These are phyloP conservation scores for Metschnikowia santaceciliae DNA, from an alignment of 805 yeast species.

Conservation along the genomic window DNA sequence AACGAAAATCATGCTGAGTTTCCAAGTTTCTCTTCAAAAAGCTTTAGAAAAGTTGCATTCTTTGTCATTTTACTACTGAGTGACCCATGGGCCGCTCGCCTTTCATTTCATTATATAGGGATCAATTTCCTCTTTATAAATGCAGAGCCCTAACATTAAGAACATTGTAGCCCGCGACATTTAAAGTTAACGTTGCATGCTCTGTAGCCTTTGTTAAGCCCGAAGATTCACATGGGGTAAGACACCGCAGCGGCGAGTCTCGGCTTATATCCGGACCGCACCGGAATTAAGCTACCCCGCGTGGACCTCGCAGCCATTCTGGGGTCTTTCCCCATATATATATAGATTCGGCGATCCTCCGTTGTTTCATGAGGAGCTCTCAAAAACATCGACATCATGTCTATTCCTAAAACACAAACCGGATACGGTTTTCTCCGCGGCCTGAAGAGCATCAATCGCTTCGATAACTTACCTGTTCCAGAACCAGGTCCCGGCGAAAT, in stretches of 20 bases:
- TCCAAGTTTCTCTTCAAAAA: conserved; percentile 8
- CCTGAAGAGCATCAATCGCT: conserved; percentile 21
- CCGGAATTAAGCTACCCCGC: background rate
- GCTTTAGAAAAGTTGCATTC: conserved; percentile 4
- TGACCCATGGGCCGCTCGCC: background rate
- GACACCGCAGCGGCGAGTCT: background rate
- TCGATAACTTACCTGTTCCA: conserved; percentile 28
- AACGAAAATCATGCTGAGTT: conserved; percentile 9
- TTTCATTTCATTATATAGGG: conserved; percentile 9
- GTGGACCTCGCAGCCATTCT: background rate
- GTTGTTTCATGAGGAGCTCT: background rate
- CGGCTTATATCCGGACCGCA: background rate
- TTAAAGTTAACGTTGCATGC: no score
- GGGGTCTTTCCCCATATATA: background rate
- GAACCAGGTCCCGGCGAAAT: conserved; percentile 28
- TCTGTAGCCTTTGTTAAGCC: background rate
- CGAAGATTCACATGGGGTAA: background rate
- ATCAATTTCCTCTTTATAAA: background rate
- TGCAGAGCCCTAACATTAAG: conserved; percentile 3
- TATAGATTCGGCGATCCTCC: background rate
- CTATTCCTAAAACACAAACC: conserved; percentile 27
- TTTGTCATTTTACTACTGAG: conserved; percentile 1
- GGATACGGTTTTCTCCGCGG: conserved; percentile 34
- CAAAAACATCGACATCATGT: conserved; percentile 4
- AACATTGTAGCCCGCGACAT: background rate